These are phyloP conservation scores for Tuber magnatum DNA, from an alignment of 495 filamentous ascomycete genomes.

Conservation along the genomic window DNA sequence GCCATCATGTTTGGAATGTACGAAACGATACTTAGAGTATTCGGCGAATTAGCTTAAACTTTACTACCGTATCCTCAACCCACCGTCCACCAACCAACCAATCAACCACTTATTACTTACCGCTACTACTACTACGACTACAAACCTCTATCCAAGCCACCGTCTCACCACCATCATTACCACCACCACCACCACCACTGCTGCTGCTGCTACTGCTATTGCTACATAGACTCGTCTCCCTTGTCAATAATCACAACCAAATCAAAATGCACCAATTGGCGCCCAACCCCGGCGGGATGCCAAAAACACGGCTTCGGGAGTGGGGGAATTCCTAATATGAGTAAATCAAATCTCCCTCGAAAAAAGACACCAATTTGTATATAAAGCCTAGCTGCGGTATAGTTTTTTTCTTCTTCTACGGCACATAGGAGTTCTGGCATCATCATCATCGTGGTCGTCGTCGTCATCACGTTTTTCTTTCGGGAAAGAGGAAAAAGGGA, in stretches of 20 bases:
- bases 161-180: background rate
- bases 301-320: background rate
- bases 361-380: background rate
- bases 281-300: background rate
- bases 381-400: background rate
- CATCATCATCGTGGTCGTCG: background rate
- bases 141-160: background rate
- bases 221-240: background rate
- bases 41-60: constrained; percentile 44
- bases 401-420: background rate
- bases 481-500: background rate
- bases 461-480: background rate
- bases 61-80: background rate
- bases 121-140: background rate
- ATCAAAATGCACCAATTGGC: background rate
- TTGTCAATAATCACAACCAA: background rate
- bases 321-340: background rate
- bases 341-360: background rate
- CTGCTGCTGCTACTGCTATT: background rate
- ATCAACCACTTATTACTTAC: background rate
- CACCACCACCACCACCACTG: background rate
- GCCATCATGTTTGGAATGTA: constrained; percentile 92
- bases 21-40: constrained; percentile 64
- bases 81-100: background rate
- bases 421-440: background rate